A percentile compares a stretch with the other conserved stretches of the same genome.
Conservation (phyloP, 345 rosid genomes). For the Brassica cretica region DNA sequence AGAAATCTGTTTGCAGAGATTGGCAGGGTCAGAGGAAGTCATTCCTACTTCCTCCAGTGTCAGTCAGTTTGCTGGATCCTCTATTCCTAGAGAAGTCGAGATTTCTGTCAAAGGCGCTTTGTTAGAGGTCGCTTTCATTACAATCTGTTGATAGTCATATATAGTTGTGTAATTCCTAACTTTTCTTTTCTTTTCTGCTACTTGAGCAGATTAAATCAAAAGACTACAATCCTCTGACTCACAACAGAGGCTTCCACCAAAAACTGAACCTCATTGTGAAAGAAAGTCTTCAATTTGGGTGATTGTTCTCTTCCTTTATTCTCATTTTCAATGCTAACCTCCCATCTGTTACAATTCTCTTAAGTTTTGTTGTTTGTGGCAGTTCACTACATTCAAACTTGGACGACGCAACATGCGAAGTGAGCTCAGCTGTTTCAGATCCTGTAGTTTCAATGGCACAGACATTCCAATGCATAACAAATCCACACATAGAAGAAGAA, state of each 20-base stretch:
- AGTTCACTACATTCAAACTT: conserved; percentile 48
- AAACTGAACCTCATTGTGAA: conserved; percentile 65
- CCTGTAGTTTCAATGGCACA: conserved; percentile 32
- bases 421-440: conserved; percentile 34
- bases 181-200: background rate
- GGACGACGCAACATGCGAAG: conserved; percentile 42
- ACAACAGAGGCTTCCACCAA: conserved; percentile 85
- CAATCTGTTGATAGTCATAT: background rate
- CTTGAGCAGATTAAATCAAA: conserved; percentile 58
- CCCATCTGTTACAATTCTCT: background rate
- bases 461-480: conserved; percentile 26
- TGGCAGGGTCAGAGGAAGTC: conserved; percentile 79
- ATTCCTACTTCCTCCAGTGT: conserved; percentile 55
- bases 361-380: conserved; percentile 6
- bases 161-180: background rate
- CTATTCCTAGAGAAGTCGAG: conserved; percentile 58
- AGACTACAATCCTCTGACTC: conserved; percentile 73
- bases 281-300: conserved; percentile 83
- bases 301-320: conserved; percentile 26
- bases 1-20: conserved; percentile 56
- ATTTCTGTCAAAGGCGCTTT: conserved; percentile 56
- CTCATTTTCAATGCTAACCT: conserved; percentile 10
- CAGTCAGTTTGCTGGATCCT: conserved; percentile 47
- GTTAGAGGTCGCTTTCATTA: conserved; percentile 47
- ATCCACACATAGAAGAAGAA: conserved; percentile 34